Evolutionary conservation across 495 filamentous ascomycete genomes (phyloP).

Genomic region (Tuber brumale): DNA sequence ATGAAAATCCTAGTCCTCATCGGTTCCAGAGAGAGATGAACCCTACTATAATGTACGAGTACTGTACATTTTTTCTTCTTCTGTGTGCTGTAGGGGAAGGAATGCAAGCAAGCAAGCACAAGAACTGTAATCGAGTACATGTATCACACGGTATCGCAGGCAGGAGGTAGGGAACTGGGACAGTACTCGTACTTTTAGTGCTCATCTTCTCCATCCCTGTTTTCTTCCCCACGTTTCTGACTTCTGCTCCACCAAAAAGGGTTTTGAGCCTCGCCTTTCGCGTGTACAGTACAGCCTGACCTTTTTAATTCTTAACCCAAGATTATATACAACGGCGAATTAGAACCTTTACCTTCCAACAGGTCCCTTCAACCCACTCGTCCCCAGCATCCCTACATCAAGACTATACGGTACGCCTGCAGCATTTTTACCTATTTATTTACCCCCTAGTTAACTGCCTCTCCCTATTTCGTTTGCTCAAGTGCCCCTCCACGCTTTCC

Average conservation of each 20-base stretch:
- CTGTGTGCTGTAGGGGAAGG: not conserved
- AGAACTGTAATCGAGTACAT: not conserved
- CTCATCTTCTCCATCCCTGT: not conserved
- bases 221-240: conserved; percentile 1
- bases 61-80: not conserved
- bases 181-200: not conserved
- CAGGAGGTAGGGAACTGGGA: not conserved
- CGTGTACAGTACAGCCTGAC: not conserved
- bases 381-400: not conserved
- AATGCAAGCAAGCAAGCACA: not conserved
- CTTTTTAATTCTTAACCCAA: not conserved
- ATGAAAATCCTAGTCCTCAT: not conserved
- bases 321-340: conserved; percentile 2
- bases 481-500: not conserved
- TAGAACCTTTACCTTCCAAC: not conserved
- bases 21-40: not conserved
- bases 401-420: not conserved
- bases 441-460: not conserved
- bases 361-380: not conserved
- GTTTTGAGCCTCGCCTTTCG: not conserved
- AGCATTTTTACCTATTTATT: not conserved
- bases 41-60: not conserved
- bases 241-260: not conserved
- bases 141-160: not conserved
- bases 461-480: not conserved